Evolutionary conservation across 768 basidiomycete species (phyloP).

Genomic region (Cyclocybe cylindracea): DNA sequence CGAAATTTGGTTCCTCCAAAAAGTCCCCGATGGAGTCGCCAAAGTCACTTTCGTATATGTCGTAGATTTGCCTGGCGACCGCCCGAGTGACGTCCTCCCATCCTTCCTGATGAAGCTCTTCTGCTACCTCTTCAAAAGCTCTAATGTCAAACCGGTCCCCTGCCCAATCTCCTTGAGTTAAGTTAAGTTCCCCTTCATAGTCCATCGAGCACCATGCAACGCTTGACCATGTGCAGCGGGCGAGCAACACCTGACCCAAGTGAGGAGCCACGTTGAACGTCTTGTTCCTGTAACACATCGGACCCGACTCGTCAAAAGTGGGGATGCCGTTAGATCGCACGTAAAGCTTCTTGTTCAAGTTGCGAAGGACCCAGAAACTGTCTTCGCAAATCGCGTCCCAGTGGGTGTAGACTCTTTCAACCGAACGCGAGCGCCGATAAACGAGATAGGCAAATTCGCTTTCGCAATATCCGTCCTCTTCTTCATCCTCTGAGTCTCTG

Average conservation of each 20-base stretch:
- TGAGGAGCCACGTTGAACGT: neutral
- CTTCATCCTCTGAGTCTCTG: no score
- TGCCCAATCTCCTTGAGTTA: neutral
- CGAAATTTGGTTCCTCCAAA: no score
- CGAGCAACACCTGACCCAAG: neutral
- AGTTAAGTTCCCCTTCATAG: neutral
- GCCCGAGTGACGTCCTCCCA: neutral
- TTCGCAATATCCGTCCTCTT: no score
- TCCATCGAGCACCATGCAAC: neutral
- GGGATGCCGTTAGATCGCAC: neutral
- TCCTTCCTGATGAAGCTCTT: neutral
- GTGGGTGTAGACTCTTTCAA: no score
- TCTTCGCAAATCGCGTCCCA: no score
- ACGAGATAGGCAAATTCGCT: no score
- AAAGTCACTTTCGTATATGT: no score
- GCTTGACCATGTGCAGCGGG: neutral
- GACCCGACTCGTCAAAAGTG: no score
- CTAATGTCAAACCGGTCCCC: neutral
- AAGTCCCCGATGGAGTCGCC: no score
- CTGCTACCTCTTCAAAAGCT: neutral
- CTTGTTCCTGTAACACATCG: no score
- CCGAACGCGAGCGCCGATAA: no score
- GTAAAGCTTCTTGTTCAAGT: constrained; percentile 1
- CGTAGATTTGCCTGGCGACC: no score
- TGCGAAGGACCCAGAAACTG: neutral